Conservation (phyloP, 164 flowering plant genomes). For the Paratinospora sagittata region DNA sequence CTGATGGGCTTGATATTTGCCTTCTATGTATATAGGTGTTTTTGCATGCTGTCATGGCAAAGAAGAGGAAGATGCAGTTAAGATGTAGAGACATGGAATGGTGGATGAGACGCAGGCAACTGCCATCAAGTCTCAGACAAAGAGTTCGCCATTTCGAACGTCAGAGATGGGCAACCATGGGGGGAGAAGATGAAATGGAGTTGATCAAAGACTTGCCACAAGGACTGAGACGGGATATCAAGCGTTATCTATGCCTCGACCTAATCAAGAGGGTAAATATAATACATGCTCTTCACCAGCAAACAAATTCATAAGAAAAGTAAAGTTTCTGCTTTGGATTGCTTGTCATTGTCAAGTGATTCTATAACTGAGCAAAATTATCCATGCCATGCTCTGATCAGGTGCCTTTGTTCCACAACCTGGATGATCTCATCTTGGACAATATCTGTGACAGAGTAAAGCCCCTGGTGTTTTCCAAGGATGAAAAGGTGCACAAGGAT, state of each 20-base stretch:
- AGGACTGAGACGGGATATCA: conserved; percentile 88
- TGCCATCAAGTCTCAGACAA: conserved; percentile 65
- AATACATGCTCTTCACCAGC: not conserved
- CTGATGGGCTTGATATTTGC: not conserved
- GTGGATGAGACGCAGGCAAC: conserved; percentile 94
- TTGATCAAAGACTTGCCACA: conserved; percentile 81
- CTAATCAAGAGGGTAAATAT: conserved; percentile 73
- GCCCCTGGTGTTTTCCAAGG: conserved; percentile 72
- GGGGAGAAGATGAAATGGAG: conserved; percentile 91
- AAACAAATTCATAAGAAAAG: not conserved
- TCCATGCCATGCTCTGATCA: conserved; percentile 11
- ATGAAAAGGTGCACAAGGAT: conserved; percentile 61
- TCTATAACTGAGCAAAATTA: not conserved
- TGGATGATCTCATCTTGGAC: conserved; percentile 92
- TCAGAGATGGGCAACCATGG: conserved; percentile 77
- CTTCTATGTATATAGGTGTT: conserved; percentile 82
- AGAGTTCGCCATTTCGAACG: conserved; percentile 85
- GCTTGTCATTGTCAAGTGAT: not conserved
- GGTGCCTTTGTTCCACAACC: conserved; percentile 79
- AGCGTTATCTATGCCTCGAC: conserved; percentile 79
- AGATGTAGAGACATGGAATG: conserved; percentile 84
- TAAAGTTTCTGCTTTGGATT: not conserved
- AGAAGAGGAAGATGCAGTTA: conserved; percentile 80
- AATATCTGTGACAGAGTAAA: conserved; percentile 83
- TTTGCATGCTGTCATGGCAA: conserved; percentile 85